Evolutionary conservation across 768 basidiomycete genomes (phyloP).

Genomic region (Hemileccinum impolitum): DNA sequence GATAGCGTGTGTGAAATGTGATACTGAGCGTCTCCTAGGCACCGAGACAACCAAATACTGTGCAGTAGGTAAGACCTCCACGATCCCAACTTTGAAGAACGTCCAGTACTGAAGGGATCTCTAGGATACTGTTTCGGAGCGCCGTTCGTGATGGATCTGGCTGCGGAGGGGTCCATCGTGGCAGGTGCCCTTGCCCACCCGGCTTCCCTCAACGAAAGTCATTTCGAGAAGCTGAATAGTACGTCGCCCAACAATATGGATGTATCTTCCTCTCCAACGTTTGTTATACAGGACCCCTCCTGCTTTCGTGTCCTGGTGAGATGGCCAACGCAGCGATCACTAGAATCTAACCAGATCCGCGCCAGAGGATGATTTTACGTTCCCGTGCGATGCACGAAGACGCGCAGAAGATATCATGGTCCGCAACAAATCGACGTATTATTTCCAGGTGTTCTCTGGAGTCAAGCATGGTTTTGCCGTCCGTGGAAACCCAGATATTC

Average conservation of each 20-base stretch:
- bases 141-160: slow-evolving; percentile 45
- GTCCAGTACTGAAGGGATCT: not conserved
- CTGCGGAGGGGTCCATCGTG: slow-evolving; percentile 39
- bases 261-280: no score
- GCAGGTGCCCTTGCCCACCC: slow-evolving; percentile 60
- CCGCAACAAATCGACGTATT: slow-evolving; percentile 45
- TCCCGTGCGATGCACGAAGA: slow-evolving; percentile 46
- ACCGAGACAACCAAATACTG: slow-evolving; percentile 36
- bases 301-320: slow-evolving; percentile 26
- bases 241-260: slow-evolving; percentile 8
- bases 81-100: not conserved
- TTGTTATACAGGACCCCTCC: slow-evolving; percentile 13
- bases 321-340: not conserved
- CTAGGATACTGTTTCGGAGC: slow-evolving; percentile 58
- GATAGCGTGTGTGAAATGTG: no score
- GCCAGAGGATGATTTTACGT: slow-evolving; percentile 48
- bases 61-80: slow-evolving; percentile 37
- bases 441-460: slow-evolving; percentile 52
- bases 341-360: not conserved
- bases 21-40: slow-evolving; percentile 10
- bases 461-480: slow-evolving; percentile 30
- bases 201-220: slow-evolving; percentile 46
- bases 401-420: slow-evolving; percentile 55
- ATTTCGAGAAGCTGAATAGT: slow-evolving; percentile 49
- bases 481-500: slow-evolving; percentile 13